These are phyloP conservation scores for Lagenaria siceraria DNA, from an alignment of 306 rosid species.

Conservation along the genomic window DNA sequence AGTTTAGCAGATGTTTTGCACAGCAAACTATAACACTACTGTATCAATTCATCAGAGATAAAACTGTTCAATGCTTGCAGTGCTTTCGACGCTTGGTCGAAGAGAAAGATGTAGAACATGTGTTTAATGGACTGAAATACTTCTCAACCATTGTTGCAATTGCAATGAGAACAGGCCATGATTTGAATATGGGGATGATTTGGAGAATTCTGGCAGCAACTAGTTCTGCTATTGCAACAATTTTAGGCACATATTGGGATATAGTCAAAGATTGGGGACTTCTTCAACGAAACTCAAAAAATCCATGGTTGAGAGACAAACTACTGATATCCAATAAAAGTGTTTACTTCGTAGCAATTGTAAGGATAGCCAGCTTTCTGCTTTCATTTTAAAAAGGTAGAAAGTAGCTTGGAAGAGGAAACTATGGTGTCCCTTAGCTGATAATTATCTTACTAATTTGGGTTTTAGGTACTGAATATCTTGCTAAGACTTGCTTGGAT, in stretches of 20 bases:
- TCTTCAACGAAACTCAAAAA: constrained; percentile 25
- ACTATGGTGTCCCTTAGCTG: background rate
- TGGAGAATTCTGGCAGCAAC: constrained; percentile 24
- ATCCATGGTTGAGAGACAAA: constrained; percentile 65
- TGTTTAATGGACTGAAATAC: constrained; percentile 31
- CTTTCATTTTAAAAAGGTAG: background rate
- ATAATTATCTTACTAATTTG: background rate
- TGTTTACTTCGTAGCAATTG: constrained; percentile 55
- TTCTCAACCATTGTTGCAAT: constrained; percentile 33
- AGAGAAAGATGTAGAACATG: constrained; percentile 31
- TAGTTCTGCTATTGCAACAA: constrained; percentile 28
- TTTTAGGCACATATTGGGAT: constrained; percentile 43
- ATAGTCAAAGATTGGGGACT: constrained; percentile 50
- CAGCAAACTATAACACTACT: background rate
- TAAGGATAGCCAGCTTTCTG: background rate
- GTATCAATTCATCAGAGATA: background rate
- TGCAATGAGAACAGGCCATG: constrained; percentile 32
- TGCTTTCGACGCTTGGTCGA: constrained; percentile 35
- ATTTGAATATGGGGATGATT: constrained; percentile 5
- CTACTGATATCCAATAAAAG: constrained; percentile 29
- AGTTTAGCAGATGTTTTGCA: background rate
- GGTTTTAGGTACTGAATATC: constrained; percentile 52
- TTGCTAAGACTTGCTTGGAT: constrained; percentile 57
- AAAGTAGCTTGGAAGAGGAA: background rate
- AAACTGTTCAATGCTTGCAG: constrained; percentile 11